Evolutionary conservation across 495 filamentous ascomycete genomes (phyloP).

Genomic region (Penicillium paradoxum): DNA sequence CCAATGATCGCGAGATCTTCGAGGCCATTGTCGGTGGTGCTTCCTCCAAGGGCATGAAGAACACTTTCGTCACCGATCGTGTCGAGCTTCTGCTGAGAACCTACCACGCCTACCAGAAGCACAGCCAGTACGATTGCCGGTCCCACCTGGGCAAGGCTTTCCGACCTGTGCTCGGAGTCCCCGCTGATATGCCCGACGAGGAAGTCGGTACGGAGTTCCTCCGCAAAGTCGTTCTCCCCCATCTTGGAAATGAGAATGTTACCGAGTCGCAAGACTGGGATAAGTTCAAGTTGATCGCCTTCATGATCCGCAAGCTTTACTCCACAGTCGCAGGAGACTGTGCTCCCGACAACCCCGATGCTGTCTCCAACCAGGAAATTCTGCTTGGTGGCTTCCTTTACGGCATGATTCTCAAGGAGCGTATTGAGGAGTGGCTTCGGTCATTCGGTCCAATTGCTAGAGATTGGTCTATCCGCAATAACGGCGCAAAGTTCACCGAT

Average conservation of each 20-base stretch:
- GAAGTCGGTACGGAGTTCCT: slow-evolving; percentile 88
- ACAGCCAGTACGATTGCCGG: slow-evolving; percentile 71
- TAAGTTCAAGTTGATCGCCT: slow-evolving; percentile 91
- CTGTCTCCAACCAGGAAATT: slow-evolving; percentile 90
- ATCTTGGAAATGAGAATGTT: slow-evolving; percentile 77
- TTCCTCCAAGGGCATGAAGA: slow-evolving; percentile 68
- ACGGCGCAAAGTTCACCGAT: slow-evolving; percentile 60
- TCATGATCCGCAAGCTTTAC: slow-evolving; percentile 96
- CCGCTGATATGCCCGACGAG: slow-evolving; percentile 74
- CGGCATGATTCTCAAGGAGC: slow-evolving; percentile 92
- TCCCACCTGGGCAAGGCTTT: slow-evolving; percentile 86
- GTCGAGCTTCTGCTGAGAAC: slow-evolving; percentile 88
- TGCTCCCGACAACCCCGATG: slow-evolving; percentile 89
- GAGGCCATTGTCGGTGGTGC: slow-evolving; percentile 75
- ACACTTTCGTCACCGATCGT: slow-evolving; percentile 91
- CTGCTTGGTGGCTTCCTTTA: slow-evolving; percentile 90
- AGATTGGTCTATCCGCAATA: slow-evolving; percentile 67
- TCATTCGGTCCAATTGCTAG: slow-evolving; percentile 54
- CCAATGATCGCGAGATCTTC: slow-evolving; percentile 93
- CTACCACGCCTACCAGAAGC: slow-evolving; percentile 82
- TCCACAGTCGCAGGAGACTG: slow-evolving; percentile 88
- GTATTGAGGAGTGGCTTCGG: slow-evolving; percentile 79
- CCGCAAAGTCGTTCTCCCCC: slow-evolving; percentile 80
- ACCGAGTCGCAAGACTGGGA: slow-evolving; percentile 76
- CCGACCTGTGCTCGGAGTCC: slow-evolving; percentile 73